Evolutionary conservation across 2,329 filamentous ascomycete species (phyloP), one percentile per base, ranked within the genome.

Genomic region (Penicillium sp.): DNA sequence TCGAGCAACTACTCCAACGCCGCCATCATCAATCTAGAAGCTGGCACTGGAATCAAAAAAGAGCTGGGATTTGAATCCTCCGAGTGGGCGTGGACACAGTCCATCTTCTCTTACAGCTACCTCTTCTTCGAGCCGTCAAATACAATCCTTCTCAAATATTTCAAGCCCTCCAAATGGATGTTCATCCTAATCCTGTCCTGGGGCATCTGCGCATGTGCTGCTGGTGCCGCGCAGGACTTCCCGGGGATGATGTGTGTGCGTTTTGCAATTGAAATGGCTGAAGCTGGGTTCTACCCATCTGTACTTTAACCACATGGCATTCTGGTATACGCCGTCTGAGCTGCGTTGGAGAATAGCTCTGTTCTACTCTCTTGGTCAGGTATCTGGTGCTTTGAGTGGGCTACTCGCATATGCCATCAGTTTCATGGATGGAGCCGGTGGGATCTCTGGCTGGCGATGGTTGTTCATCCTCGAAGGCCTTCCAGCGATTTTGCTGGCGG

Each of bases 101-200:
- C 71, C 10, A 75, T 76, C n/a, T 76, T 75, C 47, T 74, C 69
- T 0, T 75, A 75, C 56, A 72, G 70, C 56, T 75, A 74, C 40
- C 53, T 74, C 47, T 44, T 74, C 30, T 74, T 75, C 45, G 72
- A 75, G 56, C 73, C 72, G n/a, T 59, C 66, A 4, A 73, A 73
- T 51, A 75, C 72, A 2, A 57, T 75, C 13, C 63, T 74, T 0
- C 63, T 75, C 40, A 75, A 74, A 53, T 57, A 62, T 0, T 67
- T 74, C 53, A 59, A 56, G 10, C 70, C 70, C 2, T 73, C 70
- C 7, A 57, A 57, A 52, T 73, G 70, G 69, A 73, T 73, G 70
- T 73, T 71, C 27, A 35, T 68, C 4, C 60, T 73, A 38, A 68
- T 74, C 44, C 58, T 70, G 26, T 62, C 62, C 27, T 75, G 73